phyloP scores from a whole-genome alignment of 1,284 basidiomycete species.

The Ganoderma meredithae region DNA sequence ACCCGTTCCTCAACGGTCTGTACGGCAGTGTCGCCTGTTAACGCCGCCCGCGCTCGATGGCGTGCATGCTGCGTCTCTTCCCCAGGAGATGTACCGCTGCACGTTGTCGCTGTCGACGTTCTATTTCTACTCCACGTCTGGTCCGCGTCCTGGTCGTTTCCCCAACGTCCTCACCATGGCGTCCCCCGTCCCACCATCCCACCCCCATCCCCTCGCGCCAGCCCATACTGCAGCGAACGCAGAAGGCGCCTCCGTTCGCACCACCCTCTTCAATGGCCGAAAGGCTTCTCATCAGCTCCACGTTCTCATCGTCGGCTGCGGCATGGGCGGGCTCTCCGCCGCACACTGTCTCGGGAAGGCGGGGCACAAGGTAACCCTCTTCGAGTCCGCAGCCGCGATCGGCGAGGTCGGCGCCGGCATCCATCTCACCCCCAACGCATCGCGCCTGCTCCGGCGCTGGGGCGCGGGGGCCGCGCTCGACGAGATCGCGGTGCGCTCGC shows the following conservation, averaged over 20 bases:
- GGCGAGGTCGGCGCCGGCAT: constrained; percentile 60
- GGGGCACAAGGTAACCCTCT: constrained; percentile 53
- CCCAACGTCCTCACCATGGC: neutral
- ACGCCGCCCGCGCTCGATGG: neutral
- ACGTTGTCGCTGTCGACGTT: constrained; percentile 4
- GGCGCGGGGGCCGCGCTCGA: constrained; percentile 47
- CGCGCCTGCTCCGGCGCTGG: constrained; percentile 50
- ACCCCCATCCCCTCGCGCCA: constrained; percentile 5
- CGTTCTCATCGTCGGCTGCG: constrained; percentile 55
- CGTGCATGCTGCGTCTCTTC: neutral
- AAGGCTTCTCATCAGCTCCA: constrained; percentile 47
- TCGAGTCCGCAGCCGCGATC: constrained; percentile 51
- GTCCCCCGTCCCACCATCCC: neutral
- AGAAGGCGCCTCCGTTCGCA: constrained; percentile 27
- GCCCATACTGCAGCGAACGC: constrained; percentile 30
- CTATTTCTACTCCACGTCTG: constrained; percentile 25
- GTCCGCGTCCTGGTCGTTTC: neutral
- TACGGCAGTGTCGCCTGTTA: neutral
- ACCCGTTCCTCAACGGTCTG: neutral
- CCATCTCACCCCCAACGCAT: constrained; percentile 56
- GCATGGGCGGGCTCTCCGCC: constrained; percentile 56
- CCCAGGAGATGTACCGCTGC: constrained; percentile 9
- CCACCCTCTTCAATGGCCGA: constrained; percentile 39
- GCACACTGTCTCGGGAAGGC: constrained; percentile 52
- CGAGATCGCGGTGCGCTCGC: constrained; percentile 47